Base-by-base conservation (phyloP, 345 rosid genomes). In the Heritiera fomes region DNA sequence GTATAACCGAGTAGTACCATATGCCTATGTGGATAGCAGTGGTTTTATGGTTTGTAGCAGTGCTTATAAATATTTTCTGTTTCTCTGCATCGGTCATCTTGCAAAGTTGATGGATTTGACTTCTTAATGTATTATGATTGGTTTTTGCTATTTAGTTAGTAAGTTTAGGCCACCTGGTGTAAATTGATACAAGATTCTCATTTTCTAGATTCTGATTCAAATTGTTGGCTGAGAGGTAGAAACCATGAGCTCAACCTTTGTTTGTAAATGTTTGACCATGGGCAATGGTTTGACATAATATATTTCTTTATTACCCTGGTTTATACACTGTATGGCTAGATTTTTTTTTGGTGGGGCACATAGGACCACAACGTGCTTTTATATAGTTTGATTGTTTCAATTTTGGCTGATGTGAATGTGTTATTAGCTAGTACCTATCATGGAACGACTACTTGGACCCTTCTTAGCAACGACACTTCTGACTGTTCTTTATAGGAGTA, bases 401-500 rank as follows among this genome's bases (percentile, higher is more conserved):
- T 28, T 11, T 46, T 4, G 5, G 11, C 73, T 73, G 77, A 71
- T 81, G 50, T 52, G 67, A 59, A 56, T 70, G 8, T 63, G 32
- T 43, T 49, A 28, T 59, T 47, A 30, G 75, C 43, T 30, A 58
- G 49, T 61, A 7, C 58, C 75, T 65, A 80, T 78, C 4, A 28
- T 15, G 23, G 18, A 38, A 49, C 56, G 38, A 28, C 11, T 46
- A 2, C 50, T 65, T 77, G 69, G 9, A 67, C 63, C n/a, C 18
- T 63, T 74, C 34, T 41, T 34, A 14, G 2, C 46, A 23, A 8
- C 28, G 23, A 12, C 10, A 23, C 69, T 38, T 69, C 13, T 5
- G 2, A 56, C 46, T 5, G 12, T 75, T 62, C 20, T 62, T 47
- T 8, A 61, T 7, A 23, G 46, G 12, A 28, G 56, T 23, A 13